phyloP scores from a whole-genome alignment of 306 rosid species.

The Mimosa bimucronata region DNA sequence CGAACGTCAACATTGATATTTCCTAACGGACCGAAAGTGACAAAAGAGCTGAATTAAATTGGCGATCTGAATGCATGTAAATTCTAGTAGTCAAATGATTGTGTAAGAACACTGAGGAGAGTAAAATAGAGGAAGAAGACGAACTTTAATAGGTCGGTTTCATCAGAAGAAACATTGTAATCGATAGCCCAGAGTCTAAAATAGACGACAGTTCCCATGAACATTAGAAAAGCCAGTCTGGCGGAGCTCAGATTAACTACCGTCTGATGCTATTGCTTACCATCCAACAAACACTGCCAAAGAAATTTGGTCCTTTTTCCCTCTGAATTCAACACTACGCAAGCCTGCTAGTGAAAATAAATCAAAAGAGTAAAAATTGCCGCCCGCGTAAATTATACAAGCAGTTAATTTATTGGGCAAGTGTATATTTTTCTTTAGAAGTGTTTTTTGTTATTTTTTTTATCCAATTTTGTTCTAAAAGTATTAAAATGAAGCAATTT shows the following conservation, averaged over 20 bases:
- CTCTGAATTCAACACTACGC: background rate
- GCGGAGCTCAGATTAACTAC: background rate
- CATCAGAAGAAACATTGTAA: conserved; percentile 53
- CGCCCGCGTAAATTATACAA: background rate
- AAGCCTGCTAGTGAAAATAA: background rate
- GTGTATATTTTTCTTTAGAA: too few species aligned
- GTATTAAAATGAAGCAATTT: too few species aligned
- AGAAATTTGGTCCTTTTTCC: background rate
- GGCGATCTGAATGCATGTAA: background rate
- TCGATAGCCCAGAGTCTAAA: conserved; percentile 62
- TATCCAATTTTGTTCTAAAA: too few species aligned
- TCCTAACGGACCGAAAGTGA: background rate
- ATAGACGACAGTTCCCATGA: conserved; percentile 57
- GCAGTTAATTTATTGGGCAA: too few species aligned
- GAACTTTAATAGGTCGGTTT: conserved; percentile 60
- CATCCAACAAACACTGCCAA: background rate
- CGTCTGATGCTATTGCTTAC: background rate
- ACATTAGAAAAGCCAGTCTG: conserved; percentile 44
- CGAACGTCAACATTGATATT: background rate
- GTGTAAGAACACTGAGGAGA: too few species aligned
- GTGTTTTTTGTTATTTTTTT: too few species aligned
- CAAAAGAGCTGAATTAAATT: background rate
- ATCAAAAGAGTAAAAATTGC: background rate
- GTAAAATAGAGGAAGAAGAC: background rate
- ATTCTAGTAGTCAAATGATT: too few species aligned